Base-by-base conservation (phyloP, 192 early-diverging fungal genomes). In the Umbelopsis sp. region DNA sequence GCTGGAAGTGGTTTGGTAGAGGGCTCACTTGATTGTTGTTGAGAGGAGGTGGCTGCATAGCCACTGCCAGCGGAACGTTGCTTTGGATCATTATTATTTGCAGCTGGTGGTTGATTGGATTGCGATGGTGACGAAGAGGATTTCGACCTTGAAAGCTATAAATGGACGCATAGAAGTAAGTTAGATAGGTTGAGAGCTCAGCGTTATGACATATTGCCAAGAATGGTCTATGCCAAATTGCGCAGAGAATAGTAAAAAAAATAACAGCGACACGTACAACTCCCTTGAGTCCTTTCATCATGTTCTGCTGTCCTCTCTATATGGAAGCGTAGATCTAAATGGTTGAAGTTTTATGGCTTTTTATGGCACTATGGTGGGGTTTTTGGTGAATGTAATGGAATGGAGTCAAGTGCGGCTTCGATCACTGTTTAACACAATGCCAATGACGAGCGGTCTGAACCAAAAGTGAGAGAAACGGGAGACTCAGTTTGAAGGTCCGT, bases 251-350 rank as follows among this genome's bases (percentile, higher is more conserved):
- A n/a, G n/a, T n/a, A n/a, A n/a, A n/a, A n/a, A n/a, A n/a, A n/a
- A n/a, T n/a, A 41, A 41, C 38, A 41, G 38, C 56, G 26, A 52
- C 43, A 44, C 24, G 22, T 76, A 76, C 74, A 53, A 71, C 74
- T 70, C 69, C 74, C 66, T 76, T 76, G 59, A 69, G 70, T 70
- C 74, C 74, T 52, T 76, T 76, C 74, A 76, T 76, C 74, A 76
- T 76, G 56, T 62, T 62, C 24, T 26, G 17, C 25, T 32, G 31
- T 29, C 56, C 56, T 29, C 56, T 29, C 31, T 62, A 62, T 62
- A 62, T 62, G 16, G 25, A 62, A 29, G n/a, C 16, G 8, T 49
- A 49, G 47, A 49, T n/a, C 47, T 17, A 21, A 49, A 49, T 49
- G 20, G 16, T 16, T 21, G n/a, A 49, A 6, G 0, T 7, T 20